Base-by-base conservation (phyloP, 2,329 filamentous ascomycete genomes). In the Colletotrichum tabaci region DNA sequence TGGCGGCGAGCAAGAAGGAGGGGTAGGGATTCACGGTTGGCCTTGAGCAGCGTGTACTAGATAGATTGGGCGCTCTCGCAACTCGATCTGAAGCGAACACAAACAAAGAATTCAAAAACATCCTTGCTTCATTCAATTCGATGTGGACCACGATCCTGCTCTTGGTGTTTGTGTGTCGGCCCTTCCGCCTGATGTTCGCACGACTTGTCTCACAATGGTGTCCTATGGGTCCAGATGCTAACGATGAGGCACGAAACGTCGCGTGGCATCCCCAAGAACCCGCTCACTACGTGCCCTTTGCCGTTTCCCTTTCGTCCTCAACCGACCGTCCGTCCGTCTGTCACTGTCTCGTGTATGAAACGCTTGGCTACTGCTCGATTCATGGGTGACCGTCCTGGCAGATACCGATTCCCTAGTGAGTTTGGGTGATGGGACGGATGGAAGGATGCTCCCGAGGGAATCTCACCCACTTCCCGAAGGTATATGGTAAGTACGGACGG, bases 41-140 rank as follows among this genome's bases (percentile, higher is more conserved):
- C 47, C 44, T 46, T 40, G 23, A 49, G 55, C 66, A 52, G 50
- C 49, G 61, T 66, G 66, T 71, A 66, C 50, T 71, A 71, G 70
- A 72, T 52, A 65, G 70, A 56, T 70, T 70, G 61, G 55, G 70
- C 38, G 53, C 52, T 71, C 61, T 49, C 66, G 49, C 66, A 44
- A 61, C 66, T 71, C 70, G 56, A 71, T 71, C 70, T 57, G 30
- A 66, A 63, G 30, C 8, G n/a, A 62, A 52, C 46, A 63, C 50
- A 47, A 68, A 35, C 30, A 57, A 55, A 61, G 61, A 66, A 72
- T 56, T 56, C 30, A 40, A 10, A 18, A 61, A 61, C 3, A 8
- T 8, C 4, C 15, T 47, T 40, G 26, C n/a, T 18, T 38, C 30
- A 23, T n/a, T 21, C 26, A 15, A 18, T 13, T 42, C 0, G 26